Evolutionary conservation across 2,329 filamentous ascomycete species (phyloP).

Genomic region (Aureobasidium pullulans): DNA sequence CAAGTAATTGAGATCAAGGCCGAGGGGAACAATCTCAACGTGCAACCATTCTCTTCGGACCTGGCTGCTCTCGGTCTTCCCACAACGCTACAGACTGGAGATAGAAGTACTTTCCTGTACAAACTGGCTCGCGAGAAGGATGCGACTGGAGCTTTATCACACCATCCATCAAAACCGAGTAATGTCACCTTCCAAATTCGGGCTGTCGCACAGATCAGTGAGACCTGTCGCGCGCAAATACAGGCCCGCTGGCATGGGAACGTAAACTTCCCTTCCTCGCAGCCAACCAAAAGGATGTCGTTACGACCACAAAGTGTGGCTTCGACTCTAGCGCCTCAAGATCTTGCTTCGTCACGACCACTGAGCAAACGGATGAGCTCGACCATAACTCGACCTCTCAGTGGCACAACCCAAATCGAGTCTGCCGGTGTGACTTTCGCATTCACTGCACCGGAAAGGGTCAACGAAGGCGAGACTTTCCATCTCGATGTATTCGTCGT

Average conservation of each 20-base stretch:
- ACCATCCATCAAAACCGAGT: neutral
- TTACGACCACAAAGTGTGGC: neutral
- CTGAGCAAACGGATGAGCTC: conserved; percentile 9
- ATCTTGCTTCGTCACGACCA: neutral
- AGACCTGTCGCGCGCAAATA: conserved; percentile 41
- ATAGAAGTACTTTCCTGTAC: conserved; percentile 68
- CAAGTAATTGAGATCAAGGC: conserved; percentile 54
- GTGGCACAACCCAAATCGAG: conserved; percentile 1
- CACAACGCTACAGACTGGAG: conserved; percentile 58
- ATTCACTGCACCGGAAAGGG: conserved; percentile 54
- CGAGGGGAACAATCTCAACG: conserved; percentile 48
- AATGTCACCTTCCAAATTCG: conserved; percentile 44
- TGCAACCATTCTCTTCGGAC: conserved; percentile 49
- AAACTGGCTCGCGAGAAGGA: conserved; percentile 42
- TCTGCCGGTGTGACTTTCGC: conserved; percentile 60
- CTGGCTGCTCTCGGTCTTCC: conserved; percentile 36
- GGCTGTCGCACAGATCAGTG: conserved; percentile 51
- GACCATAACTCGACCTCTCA: neutral
- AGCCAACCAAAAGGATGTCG: neutral
- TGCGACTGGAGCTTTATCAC: neutral
- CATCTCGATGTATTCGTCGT: conserved; percentile 67
- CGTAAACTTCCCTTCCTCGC: conserved; percentile 14
- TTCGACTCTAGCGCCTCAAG: neutral
- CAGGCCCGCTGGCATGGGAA: conserved; percentile 16
- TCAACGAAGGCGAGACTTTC: conserved; percentile 61